A percentile compares a stretch with the other conserved stretches of the same genome.
These are phyloP conservation scores for Xylaria scruposa DNA, from an alignment of 495 filamentous ascomycete species.

Conservation along the genomic window DNA sequence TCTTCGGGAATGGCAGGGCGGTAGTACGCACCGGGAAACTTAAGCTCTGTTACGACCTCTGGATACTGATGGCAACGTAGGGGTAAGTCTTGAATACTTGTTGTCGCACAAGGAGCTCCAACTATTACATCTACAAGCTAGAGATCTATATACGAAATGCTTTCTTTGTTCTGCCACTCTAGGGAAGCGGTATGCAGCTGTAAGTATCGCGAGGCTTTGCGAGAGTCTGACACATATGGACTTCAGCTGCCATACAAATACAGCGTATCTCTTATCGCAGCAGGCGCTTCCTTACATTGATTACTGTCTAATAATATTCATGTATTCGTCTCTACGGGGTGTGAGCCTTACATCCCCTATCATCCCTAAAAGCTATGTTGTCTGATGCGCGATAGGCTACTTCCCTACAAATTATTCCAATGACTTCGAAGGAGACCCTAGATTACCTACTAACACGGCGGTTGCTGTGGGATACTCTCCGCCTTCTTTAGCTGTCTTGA, in stretches of 20 bases:
- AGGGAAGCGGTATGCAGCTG: too few species aligned
- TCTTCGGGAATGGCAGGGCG: too few species aligned
- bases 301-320: constrained; percentile 30
- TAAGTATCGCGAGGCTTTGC: too few species aligned
- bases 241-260: constrained; percentile 40
- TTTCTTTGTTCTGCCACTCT: too few species aligned
- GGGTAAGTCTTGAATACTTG: too few species aligned
- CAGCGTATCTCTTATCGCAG: constrained; percentile 32
- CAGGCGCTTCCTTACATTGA: constrained; percentile 34
- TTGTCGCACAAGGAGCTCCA: too few species aligned
- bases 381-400: constrained; percentile 26
- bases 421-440: constrained; percentile 14
- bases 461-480: constrained; percentile 31
- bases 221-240: too few species aligned
- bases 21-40: too few species aligned
- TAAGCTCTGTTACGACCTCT: too few species aligned
- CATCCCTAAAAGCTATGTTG: constrained; percentile 30
- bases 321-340: constrained; percentile 14
- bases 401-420: constrained; percentile 23
- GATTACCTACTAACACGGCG: constrained; percentile 30
- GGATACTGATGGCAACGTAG: too few species aligned
- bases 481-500: constrained; percentile 27
- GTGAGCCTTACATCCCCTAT: constrained; percentile 26
- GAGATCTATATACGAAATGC: too few species aligned
- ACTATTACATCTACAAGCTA: too few species aligned